Base-by-base conservation (phyloP, 208 protist species). In the Crithidia fasciculata region DNA sequence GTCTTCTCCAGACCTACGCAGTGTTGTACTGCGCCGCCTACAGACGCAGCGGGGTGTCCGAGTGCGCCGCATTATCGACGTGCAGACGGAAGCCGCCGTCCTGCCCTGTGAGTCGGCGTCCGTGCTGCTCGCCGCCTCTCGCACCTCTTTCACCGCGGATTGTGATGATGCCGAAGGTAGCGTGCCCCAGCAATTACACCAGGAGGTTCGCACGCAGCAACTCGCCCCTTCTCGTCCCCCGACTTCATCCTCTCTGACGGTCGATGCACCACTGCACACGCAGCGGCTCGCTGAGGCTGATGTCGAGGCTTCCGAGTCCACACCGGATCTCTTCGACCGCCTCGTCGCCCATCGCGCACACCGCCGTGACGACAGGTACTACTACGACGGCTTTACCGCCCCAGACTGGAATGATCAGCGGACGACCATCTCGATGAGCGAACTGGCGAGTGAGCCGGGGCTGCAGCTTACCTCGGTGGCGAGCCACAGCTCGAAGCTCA, bases 81-180 rank as follows among this genome's bases (percentile, higher is more conserved):
- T 76, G 8, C 71, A 66, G 0, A 86, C 76, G 16, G 88, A 85
- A 5, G 85, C 83, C 4, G 81, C 85, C 12, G 79, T 93, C 28
- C 74, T 90, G 54, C 88, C 88, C 0, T 90, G 83, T 55, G 85
- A 93, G 72, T 63, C 54, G 39, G 69, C 82, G 4, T 15, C 56
- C 15, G 62, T 44, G 12, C 44, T 81, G 37, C 12, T 86, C 0
- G 69, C 78, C 5, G 62, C 74, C 18, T 71, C 70, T 5, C 13
- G 72, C 0, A 64, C 65, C 2, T 12, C n/a, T 0, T 44, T 84
- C n/a, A 41, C 39, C 10, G 79, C 66, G 7, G 79, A 79, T 12
- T 67, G 66, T 19, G 49, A 28, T 5, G 60, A n/a, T 2, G 8
- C 36, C 28, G 16, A 28, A 10, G 49, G 44, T 16, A n/a, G 2